Evolutionary conservation across 2,329 filamentous ascomycete genomes (phyloP), one percentile per base, ranked within the genome.

Genomic region (Apiospora hydei): DNA sequence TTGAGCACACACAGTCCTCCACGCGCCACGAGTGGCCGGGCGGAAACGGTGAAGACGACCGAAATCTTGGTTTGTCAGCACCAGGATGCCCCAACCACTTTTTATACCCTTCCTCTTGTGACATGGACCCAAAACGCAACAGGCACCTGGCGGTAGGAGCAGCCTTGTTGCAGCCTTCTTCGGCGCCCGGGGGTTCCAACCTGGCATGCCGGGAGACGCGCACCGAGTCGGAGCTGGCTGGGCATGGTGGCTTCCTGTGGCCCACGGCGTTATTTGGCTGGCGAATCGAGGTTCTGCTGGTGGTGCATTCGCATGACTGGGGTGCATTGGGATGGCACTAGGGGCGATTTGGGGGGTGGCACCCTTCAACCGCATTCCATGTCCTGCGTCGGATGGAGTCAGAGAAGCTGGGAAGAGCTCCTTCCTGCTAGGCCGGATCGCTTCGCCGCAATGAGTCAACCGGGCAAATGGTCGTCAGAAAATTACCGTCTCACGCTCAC

Each of bases 231-330:
- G 57, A 64, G 57, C 34, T 41, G 66, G 26, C 51, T 30, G 51
- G 26, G 51, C 51, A 14, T 57, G 41, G 57, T 64, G 57, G 30
- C 26, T 21, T 38, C 30, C 3, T 21, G 34, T 38, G 30, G 57
- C 8, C 57, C 57, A 61, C 57, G 34, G 57, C 30, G 11, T 11
- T 64, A 14, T n/a, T 34, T 38, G 57, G 57, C 34, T 38, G 18
- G 57, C 57, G 57, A 21, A 64, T 64, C 57, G 57, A 41, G 21
- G 21, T 7, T 30, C 34, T 64, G 57, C 34, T 64, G 57, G 34
- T 64, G 57, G 57, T n/a, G 34, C 57, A n/a, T 64, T 64, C 34
- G 57, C 57, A 64, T 64, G 57, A 64, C 57, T 64, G 57, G 57
- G 57, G 57, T 64, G 57, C 57, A 64, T 64, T 41, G 5, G 57